Percentiles rank a stretch among this genome's conserved stretches.
Conservation (phyloP, 331 rosid genomes). For the Saraca asoca region DNA sequence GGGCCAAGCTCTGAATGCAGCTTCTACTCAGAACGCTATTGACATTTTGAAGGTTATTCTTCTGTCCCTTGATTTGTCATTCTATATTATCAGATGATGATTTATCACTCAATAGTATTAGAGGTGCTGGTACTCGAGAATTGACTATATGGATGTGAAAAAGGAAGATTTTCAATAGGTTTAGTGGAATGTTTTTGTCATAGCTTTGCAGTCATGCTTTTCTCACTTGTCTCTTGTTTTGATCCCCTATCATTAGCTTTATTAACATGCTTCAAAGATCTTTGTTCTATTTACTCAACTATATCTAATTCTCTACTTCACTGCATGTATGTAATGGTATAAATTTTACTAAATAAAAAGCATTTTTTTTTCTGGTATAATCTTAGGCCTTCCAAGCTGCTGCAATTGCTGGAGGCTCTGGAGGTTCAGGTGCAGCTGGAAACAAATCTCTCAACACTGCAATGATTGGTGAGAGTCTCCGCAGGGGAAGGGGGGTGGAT, state of each 20-base stretch:
- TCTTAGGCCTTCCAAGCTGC: conserved; percentile 89
- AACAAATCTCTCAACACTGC: conserved; percentile 64
- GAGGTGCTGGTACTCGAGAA: neutral
- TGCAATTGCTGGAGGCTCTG: conserved; percentile 81
- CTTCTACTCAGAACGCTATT: conserved; percentile 85
- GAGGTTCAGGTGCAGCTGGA: conserved; percentile 59
- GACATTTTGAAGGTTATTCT: conserved; percentile 78
- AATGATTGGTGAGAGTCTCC: conserved; percentile 67
- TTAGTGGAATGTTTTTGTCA: neutral
- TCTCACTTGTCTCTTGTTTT: neutral
- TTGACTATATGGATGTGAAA: neutral
- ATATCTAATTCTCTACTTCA: neutral
- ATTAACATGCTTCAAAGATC: neutral
- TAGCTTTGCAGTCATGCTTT: neutral
- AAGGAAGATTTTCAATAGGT: neutral
- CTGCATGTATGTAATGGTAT: neutral
- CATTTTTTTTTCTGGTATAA: neutral
- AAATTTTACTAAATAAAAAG: conserved; percentile 16
- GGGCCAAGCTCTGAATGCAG: conserved; percentile 85
- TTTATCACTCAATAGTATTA: neutral
- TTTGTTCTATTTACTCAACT: conserved; percentile 7
- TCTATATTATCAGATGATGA: neutral
- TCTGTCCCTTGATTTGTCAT: neutral
- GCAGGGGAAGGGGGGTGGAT: conserved; percentile 89
- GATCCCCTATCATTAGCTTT: neutral